These are phyloP conservation scores for Naganishia vishniacii DNA, from an alignment of 768 basidiomycete genomes.

Conservation along the genomic window DNA sequence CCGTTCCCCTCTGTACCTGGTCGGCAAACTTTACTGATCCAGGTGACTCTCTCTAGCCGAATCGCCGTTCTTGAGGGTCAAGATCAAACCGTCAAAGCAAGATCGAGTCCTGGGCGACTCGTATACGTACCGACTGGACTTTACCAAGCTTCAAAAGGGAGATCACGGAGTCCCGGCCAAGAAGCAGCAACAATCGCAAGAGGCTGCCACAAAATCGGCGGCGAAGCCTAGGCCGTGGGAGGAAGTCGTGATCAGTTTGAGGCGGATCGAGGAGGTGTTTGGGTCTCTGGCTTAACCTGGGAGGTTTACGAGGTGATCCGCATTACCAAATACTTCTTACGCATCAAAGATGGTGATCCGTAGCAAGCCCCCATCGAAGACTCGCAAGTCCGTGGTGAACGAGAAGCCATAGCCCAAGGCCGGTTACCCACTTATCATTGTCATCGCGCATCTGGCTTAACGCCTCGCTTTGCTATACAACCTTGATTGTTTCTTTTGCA, in stretches of 20 bases:
- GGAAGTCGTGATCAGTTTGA: slow-evolving; percentile 23
- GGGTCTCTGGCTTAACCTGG: not conserved
- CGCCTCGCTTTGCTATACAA: not conserved
- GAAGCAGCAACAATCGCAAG: not conserved
- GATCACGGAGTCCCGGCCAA: not conserved
- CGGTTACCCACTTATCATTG: too few relatives aligned
- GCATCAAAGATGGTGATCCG: too few relatives aligned
- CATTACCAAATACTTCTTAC: too few relatives aligned
- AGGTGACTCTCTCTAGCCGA: not conserved
- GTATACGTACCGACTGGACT: slow-evolving; percentile 22
- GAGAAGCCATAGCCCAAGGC: too few relatives aligned
- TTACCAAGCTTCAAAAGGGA: slow-evolving; percentile 11
- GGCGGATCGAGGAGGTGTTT: slow-evolving; percentile 23
- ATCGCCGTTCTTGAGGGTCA: slow-evolving; percentile 17
- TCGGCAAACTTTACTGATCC: not conserved
- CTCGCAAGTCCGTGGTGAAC: too few relatives aligned
- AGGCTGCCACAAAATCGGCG: not conserved
- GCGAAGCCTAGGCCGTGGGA: not conserved
- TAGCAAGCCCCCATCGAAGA: too few relatives aligned
- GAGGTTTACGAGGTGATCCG: not conserved
- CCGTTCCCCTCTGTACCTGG: not conserved
- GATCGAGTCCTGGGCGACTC: slow-evolving; percentile 5
- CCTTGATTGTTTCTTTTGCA: not conserved
- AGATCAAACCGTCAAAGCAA: slow-evolving; percentile 4
- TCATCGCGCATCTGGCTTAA: not conserved